Evolutionary conservation across 2,329 filamentous ascomycete genomes (phyloP).

Genomic region (Atkinsonella texensis): DNA sequence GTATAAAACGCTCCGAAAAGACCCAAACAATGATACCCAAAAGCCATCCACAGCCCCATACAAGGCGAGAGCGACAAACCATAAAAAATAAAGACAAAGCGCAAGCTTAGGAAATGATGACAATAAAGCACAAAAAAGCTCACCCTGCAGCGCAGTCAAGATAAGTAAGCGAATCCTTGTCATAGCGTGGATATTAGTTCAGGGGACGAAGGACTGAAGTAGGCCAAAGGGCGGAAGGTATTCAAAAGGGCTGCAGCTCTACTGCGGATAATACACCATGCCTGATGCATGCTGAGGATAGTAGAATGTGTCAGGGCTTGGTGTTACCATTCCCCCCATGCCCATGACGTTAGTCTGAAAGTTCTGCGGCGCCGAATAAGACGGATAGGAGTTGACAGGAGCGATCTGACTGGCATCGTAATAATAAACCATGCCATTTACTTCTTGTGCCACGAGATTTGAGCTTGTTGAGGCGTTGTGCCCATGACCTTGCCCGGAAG

Average conservation of each 20-base stretch:
- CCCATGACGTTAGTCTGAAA: constrained; percentile 50
- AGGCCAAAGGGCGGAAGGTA: constrained; percentile 10
- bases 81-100: neutral
- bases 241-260: constrained; percentile 20
- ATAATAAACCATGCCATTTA: constrained; percentile 94
- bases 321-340: constrained; percentile 73
- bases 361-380: constrained; percentile 35
- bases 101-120: neutral
- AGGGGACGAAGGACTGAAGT: constrained; percentile 14
- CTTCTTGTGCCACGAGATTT: constrained; percentile 65
- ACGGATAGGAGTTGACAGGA: constrained; percentile 34
- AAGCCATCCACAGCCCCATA: neutral
- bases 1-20: neutral
- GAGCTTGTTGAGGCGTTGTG: constrained; percentile 18
- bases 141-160: neutral
- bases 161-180: neutral
- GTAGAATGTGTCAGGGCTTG: constrained; percentile 57
- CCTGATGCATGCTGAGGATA: constrained; percentile 44
- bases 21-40: constrained; percentile 5
- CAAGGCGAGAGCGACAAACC: neutral
- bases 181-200: constrained; percentile 20
- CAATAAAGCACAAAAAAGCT: constrained; percentile 6
- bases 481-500: constrained; percentile 18
- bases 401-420: constrained; percentile 68
- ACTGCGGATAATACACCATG: constrained; percentile 51